Evolutionary conservation across 495 filamentous ascomycete genomes (phyloP), one percentile per base, ranked within the genome.

Genomic region (Aspergillus baeticus): DNA sequence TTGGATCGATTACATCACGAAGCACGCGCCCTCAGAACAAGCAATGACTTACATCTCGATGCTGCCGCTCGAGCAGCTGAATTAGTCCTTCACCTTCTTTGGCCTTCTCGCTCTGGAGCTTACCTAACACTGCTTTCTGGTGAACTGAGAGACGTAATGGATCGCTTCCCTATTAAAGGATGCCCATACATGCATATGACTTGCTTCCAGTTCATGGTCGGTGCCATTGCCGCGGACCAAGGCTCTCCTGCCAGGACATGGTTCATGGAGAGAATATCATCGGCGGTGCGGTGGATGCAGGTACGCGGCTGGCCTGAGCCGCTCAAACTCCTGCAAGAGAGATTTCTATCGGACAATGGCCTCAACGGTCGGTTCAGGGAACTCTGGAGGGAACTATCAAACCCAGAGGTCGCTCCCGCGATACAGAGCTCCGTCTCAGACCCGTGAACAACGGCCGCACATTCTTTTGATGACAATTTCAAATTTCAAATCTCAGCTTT

Each of bases 181-280:
- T 67, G 64, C 47, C 38, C 34, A 3, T 65, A 60, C 31, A 62
- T 60, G 62, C 54, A 67, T 18, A 22, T 67, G 41, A 67, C 62
- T 7, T 65, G 42, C 15, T 65, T 58, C 33, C 62, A 65, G 22
- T 56, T 63, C 10, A 53, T 65, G 36, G 33, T 65, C 20, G 64
- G 64, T 22, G 64, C 62, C 6, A 54, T 67, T 10, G 59, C 64
- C 36, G 64, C 64, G 11, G 39, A 53, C 5, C 23, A 55, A 14
- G 56, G 36, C 22, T 65, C 62, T 3, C 36, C 42, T 1, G 64
- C 63, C 8, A 63, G 59, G 22, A 14, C 26, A 15, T 67, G 64
- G 64, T 67, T 67, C 49, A 36, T 67, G 26, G 44, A 62, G 10
- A 63, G 43, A 7, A 43, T 67, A 44, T 45, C 35, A 11, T 33